Evolutionary conservation across 2,329 filamentous ascomycete species (phyloP), one percentile per base, ranked within the genome.

Genomic region (Drechmeria coniospora): DNA sequence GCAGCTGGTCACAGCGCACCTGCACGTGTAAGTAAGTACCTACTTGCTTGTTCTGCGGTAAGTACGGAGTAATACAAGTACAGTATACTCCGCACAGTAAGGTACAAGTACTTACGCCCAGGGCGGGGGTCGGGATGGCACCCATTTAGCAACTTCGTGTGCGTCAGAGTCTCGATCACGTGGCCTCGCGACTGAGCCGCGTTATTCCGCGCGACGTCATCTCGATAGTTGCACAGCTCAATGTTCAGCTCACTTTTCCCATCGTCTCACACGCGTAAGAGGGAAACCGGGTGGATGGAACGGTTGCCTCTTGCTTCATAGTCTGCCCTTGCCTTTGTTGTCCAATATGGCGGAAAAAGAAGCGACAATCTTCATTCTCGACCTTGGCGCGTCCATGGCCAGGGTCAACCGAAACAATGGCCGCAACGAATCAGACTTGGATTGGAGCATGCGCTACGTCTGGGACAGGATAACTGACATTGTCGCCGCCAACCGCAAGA

Each of bases 341-440:
- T 12, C 14, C 28, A 29, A 29, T 8, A 95, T 95, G 87, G 79
- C 84, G 8, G 75, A 80, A 36, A 98, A 98, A 51, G 83, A 95
- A 59, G 83, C 84, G 7, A 90, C 79, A 1, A 71, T 95, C 23
- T 98, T 90, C 52, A 78, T 98, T 41, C 57, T 98, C 34, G 90
- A 98, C 55, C 62, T 94, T 15, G 86, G 84, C 32, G 63, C 59
- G 44, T 80, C 86, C n/a, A 94, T 92, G 80, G 77, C 65, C 32
- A 62, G 79, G 46, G 67, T 62, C 41, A 69, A 73, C n/a, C n/a
- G n/a, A n/a, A n/a, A n/a, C 41, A 65, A 71, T 55, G 82, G 78
- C 15, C 74, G 90, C 39, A 49, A 60, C 13, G 70, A 87, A 49
- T 78, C 78, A 3, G 79, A 95, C 49, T 68, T 98, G 12, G 82